Evolutionary conservation across 2,329 filamentous ascomycete species (phyloP).

Genomic region (Penicillium occitanis): DNA sequence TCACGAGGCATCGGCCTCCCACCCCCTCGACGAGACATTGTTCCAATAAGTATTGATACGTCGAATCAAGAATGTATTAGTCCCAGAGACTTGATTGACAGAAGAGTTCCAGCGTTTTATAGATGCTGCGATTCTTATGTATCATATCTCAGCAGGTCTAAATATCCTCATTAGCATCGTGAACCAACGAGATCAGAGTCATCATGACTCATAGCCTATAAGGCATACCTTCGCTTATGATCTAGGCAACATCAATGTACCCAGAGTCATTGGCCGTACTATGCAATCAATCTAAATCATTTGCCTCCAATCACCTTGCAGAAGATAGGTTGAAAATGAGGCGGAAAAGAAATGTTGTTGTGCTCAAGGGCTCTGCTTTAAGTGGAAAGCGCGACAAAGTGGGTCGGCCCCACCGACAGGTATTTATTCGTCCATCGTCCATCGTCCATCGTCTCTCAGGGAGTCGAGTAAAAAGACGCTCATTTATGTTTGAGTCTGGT

Average conservation of each 20-base stretch:
- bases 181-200: background rate
- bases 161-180: background rate
- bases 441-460: background rate
- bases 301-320: background rate
- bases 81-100: background rate
- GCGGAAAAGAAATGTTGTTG: background rate
- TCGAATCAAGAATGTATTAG: background rate
- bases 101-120: background rate
- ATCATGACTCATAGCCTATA: slow-evolving; percentile 7
- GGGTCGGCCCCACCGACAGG: background rate
- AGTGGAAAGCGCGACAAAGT: background rate
- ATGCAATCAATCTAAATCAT: too few relatives aligned
- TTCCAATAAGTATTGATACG: background rate
- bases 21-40: slow-evolving; percentile 17
- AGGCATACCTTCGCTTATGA: background rate
- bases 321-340: background rate
- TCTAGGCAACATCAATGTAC: background rate
- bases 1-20: slow-evolving; percentile 27
- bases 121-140: background rate
- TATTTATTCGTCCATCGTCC: background rate
- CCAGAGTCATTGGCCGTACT: background rate
- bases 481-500: background rate
- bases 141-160: background rate
- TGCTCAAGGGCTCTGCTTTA: background rate
- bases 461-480: background rate